Evolutionary conservation across 208 protist genomes (phyloP).

Genomic region (Acanthamoeba triangularis): DNA sequence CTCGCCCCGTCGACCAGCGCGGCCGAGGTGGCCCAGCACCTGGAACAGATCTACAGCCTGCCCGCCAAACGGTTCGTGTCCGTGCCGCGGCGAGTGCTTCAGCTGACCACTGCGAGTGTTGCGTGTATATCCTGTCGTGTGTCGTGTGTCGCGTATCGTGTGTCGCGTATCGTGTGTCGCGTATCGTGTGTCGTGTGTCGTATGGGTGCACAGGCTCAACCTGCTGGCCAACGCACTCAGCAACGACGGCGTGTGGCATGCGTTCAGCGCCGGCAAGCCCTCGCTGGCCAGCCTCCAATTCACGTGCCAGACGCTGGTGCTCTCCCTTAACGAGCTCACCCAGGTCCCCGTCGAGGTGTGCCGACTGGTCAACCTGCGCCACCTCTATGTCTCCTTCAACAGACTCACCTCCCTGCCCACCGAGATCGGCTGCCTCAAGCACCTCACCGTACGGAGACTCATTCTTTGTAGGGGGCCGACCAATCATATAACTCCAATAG

Average conservation of each 20-base stretch:
- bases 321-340: slow-evolving; percentile 22
- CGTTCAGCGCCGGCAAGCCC: background rate
- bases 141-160: no score
- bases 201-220: background rate
- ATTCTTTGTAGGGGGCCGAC: no score
- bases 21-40: background rate
- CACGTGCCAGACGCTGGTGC: slow-evolving; percentile 24
- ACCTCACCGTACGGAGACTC: slow-evolving; percentile 19
- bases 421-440: slow-evolving; percentile 21
- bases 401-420: background rate
- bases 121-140: no score
- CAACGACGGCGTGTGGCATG: background rate
- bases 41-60: background rate
- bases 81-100: background rate
- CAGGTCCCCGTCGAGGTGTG: background rate
- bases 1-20: background rate
- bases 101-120: no score
- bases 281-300: slow-evolving; percentile 5
- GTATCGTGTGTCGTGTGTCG: no score
- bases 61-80: background rate
- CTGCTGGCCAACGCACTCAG: background rate
- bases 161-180: no score
- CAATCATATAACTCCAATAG: no score
- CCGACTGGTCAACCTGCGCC: background rate
- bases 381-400: slow-evolving; percentile 33